A percentile compares a stretch with the other conserved stretches of the same genome.
Conservation (phyloP, 441 rosid species). For the Erodium texanum region DNA sequence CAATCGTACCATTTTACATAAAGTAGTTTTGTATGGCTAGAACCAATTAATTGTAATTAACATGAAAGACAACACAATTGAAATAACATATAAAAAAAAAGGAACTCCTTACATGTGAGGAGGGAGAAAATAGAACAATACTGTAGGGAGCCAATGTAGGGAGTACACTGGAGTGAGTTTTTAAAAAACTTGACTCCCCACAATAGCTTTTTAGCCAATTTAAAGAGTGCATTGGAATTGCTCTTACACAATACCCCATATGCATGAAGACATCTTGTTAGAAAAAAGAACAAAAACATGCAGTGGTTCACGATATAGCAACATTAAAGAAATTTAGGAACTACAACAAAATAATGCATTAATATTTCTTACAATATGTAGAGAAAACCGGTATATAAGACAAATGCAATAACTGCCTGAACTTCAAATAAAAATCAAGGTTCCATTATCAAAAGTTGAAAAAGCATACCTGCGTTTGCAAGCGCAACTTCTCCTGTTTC, state of each 20-base stretch:
- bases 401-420: neutral
- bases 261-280: neutral
- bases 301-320: neutral
- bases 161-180: no score
- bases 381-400: neutral
- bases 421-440: neutral
- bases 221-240: no score
- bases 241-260: neutral
- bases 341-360: neutral
- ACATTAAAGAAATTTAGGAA: neutral
- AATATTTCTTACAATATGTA: neutral
- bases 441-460: neutral
- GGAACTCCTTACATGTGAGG: no score
- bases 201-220: no score
- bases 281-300: neutral
- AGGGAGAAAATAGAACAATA: no score
- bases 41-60: no score
- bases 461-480: constrained; percentile 76
- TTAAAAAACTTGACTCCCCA: no score
- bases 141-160: no score
- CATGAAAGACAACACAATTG: no score
- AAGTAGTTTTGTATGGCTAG: no score
- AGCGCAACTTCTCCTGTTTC: constrained; percentile 79
- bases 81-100: no score
- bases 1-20: no score